phyloP scores from a whole-genome alignment of 2,329 filamentous ascomycete species.

The Metarhizium humberi region DNA sequence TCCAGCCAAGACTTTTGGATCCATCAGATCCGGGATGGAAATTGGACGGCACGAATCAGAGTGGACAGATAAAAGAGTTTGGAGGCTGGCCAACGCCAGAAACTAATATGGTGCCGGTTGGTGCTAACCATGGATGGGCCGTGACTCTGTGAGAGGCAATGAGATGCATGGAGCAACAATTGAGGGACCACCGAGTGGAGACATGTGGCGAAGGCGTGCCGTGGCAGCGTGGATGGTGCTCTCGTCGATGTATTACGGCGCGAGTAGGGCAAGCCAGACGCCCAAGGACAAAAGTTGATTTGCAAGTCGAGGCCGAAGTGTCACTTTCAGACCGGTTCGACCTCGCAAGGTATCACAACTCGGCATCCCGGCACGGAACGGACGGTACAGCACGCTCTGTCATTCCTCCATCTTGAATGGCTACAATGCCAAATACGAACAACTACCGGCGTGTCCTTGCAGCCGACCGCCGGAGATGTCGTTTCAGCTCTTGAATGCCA shows the following conservation, averaged over 20 bases:
- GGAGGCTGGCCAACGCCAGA: background rate
- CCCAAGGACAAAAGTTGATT: too few relatives aligned
- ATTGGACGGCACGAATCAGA: background rate
- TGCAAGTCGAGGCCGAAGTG: too few relatives aligned
- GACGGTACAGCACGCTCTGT: background rate
- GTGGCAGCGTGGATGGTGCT: background rate
- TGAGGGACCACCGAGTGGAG: background rate
- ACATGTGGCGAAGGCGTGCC: background rate
- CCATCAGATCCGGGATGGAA: background rate
- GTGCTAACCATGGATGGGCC: background rate
- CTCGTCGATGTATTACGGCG: too few relatives aligned
- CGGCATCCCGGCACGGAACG: background rate
- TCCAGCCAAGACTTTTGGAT: constrained; percentile 1
- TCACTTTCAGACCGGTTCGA: background rate
- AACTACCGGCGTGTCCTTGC: background rate
- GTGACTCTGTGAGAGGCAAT: background rate
- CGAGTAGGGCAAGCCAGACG: too few relatives aligned
- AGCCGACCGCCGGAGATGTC: background rate
- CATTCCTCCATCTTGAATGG: background rate
- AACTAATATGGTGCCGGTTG: background rate
- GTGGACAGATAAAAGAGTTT: background rate
- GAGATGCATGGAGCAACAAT: background rate
- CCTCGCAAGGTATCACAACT: background rate
- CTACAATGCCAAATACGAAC: background rate
- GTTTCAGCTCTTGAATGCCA: background rate